Evolutionary conservation across 371 early-diverging fungal species (phyloP).

Genomic region (Mortierella sp.): DNA sequence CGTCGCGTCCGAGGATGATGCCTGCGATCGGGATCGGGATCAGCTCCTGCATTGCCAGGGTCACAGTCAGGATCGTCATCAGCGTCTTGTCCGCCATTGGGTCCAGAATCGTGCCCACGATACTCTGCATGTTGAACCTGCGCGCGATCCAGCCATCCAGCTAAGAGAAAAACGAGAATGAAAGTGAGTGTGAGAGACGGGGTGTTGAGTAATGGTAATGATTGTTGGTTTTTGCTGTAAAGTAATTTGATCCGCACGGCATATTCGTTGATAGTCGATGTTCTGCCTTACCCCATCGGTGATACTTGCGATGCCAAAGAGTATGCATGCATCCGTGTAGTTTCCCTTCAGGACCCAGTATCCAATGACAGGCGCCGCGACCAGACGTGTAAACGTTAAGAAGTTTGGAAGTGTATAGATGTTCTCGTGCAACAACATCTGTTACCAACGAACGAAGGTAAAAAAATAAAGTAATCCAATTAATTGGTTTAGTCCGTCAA

Average conservation of each 20-base stretch:
- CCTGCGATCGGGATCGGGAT: conserved; percentile 86
- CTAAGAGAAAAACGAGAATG: conserved; percentile 36
- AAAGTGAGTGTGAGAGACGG: not conserved
- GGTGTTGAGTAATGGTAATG: too few species aligned
- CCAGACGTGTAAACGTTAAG: conserved; percentile 82
- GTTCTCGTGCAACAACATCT: conserved; percentile 70
- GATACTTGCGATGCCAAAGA: conserved; percentile 85
- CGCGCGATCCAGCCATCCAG: conserved; percentile 96
- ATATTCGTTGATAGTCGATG: not conserved
- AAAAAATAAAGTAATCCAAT: not conserved
- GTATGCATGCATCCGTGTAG: conserved; percentile 75
- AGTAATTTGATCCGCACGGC: conserved; percentile 4
- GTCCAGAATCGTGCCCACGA: conserved; percentile 93
- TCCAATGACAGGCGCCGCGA: conserved; percentile 89
- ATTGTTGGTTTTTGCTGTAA: too few species aligned
- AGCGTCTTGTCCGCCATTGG: conserved; percentile 97
- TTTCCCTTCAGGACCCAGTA: conserved; percentile 84
- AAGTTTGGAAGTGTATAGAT: conserved; percentile 93
- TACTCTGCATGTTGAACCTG: conserved; percentile 85
- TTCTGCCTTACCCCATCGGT: conserved; percentile 81
- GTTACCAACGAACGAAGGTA: not conserved
- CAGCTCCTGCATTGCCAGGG: conserved; percentile 79
- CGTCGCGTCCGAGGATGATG: conserved; percentile 91
- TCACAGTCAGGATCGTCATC: conserved; percentile 92
- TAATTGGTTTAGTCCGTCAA: not conserved